Evolutionary conservation across 768 basidiomycete genomes (phyloP).

Genomic region (Kwoniella europaea): DNA sequence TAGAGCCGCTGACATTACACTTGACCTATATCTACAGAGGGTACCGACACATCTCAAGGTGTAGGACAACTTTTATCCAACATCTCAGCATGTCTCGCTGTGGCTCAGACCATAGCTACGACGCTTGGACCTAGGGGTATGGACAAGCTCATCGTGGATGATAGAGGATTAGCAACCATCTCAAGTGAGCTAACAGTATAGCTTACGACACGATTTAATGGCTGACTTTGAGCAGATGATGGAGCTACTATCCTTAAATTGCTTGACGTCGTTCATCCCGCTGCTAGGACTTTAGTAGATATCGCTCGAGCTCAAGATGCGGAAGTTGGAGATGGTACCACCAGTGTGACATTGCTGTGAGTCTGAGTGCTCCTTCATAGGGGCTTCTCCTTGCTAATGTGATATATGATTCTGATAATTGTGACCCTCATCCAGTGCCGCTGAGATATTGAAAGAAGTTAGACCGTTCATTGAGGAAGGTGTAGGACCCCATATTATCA

Average conservation of each 20-base stretch:
- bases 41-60: constrained; percentile 94
- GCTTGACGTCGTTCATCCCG: constrained; percentile 96
- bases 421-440: constrained; percentile 62
- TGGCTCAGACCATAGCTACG: constrained; percentile 85
- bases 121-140: constrained; percentile 98
- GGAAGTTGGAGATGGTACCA: constrained; percentile 98
- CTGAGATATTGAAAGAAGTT: constrained; percentile 91
- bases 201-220: neutral
- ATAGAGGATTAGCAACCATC: constrained; percentile 94
- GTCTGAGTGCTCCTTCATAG: neutral
- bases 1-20: constrained; percentile 7
- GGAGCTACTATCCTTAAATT: constrained; percentile 98
- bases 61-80: constrained; percentile 90
- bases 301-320: constrained; percentile 98
- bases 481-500: constrained; percentile 95
- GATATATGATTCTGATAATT: neutral
- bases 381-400: neutral
- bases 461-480: constrained; percentile 92
- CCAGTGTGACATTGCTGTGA: constrained; percentile 83
- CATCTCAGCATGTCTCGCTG: constrained; percentile 93
- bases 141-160: constrained; percentile 96
- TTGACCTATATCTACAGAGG: constrained; percentile 63
- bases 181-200: constrained; percentile 64
- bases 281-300: constrained; percentile 95
- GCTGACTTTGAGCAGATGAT: constrained; percentile 65